Evolutionary conservation across 2,329 filamentous ascomycete species (phyloP), one percentile per base, ranked within the genome.

Genomic region (Ophiosphaerella narmari): DNA sequence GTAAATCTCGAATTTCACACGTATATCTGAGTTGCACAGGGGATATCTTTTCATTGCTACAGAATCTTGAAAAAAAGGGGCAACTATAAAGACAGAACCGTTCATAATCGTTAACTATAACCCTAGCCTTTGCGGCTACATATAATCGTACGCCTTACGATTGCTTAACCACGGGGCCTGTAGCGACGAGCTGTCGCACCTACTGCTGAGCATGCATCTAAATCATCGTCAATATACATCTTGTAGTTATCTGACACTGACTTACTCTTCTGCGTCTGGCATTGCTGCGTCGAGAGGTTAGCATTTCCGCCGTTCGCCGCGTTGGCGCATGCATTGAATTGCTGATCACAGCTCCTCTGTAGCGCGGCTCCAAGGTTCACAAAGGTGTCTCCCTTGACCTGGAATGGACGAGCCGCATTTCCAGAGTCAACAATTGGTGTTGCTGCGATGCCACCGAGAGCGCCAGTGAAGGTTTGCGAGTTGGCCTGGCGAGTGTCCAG

Each of bases 321-420:
- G 55, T 84, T 73, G 11, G 80, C 75, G 62, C 86, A 88, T 3
- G 68, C 72, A 61, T 86, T 87, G 74, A 84, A 81, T 74, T 87
- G 83, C 50, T 86, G 80, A 53, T 84, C 79, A 65, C 86, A 88
- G 32, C 83, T 80, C 39, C 86, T 78, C 70, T 86, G 80, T 35
- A 81, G 72, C 16, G 86, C 86, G 8, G 79, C 81, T 3, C 67
- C 72, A 57, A 81, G 67, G 65, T 81, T 81, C 34, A 80, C 79
- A 65, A 88, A 87, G 7, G 66, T 69, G 29, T 58, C 66, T 12
- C 62, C 66, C 33, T 63, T 64, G 43, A 72, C 68, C 12, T 47
- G 34, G 37, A 71, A 72, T 1, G 68, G 68, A 7, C 66, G 33
- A 76, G 84, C 74, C 76, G 74, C 62, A 26, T 82, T 72, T 37